Evolutionary conservation across 495 filamentous ascomycete genomes (phyloP), one percentile per base, ranked within the genome.

Genomic region (Talaromyces ruber): DNA sequence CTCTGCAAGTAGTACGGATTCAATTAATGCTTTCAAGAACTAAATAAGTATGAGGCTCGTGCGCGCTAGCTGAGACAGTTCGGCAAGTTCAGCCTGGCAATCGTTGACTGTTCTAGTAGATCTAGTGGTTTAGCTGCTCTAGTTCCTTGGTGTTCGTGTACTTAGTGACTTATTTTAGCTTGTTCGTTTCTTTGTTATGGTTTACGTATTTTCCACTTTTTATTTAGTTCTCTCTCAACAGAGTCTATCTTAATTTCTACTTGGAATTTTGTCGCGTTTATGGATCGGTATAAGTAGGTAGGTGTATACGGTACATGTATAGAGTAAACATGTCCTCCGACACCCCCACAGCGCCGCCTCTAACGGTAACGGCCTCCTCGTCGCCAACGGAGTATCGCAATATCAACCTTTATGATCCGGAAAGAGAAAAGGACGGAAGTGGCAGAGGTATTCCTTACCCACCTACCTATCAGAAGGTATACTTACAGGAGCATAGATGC

Each of bases 341-440:
- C 8, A 9, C 18, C 30, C 11, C 34, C 34, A 29, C 28, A 29
- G 34, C 34, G 34, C 57, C 57, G 32, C 57, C 57, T 3, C 22
- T 59, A 14, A 59, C 57, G 3, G 32, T 59, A 7, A 59, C 57
- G 9, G 57, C 57, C 2, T 59, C 57, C 18, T 59, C 57, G 32
- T 59, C 57, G 57, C 57, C 57, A 37, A 59, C 57, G 2, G 57
- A 59, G 6, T 12, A 9, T 47, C 43, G 43, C n/a, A 45, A 32
- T 34, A 3, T 39, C 9, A 39, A 34, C 6, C 9, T 34, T 11
- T 11, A 47, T 18, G 39, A n/a, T n/a, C 6, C n/a, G 4, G 39
- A 18, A 6, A 28, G 16, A 3, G 57, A 59, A 21, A 37, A 37
- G 14, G 14, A 45, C 30, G n/a, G n/a, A n/a, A n/a, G n/a, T 43